Conservation (phyloP, 176 grass and related monocot genomes). For the Carex parvula region DNA sequence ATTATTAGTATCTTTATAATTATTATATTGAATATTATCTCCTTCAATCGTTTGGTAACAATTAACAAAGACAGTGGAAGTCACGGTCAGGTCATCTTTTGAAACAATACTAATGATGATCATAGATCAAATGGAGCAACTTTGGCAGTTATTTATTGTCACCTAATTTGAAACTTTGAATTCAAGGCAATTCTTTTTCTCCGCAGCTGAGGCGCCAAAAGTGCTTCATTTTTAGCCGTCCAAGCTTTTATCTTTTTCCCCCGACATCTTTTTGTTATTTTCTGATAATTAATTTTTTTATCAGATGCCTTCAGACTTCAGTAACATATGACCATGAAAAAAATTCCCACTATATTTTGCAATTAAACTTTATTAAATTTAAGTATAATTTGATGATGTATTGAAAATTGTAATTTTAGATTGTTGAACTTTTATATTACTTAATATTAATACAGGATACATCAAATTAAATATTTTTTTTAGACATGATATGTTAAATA, state of each 20-base stretch:
- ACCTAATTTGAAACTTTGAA: conserved; percentile 19
- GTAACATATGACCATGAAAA: not conserved
- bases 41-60: too few relatives aligned
- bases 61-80: not conserved
- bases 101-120: conserved; percentile 7
- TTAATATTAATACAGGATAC: too few relatives aligned
- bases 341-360: too few relatives aligned
- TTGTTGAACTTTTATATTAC: too few relatives aligned
- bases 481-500: too few relatives aligned
- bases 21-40: too few relatives aligned
- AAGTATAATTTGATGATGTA: too few relatives aligned
- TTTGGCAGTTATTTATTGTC: conserved; percentile 1
- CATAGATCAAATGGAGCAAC: not conserved
- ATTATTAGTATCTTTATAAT: too few relatives aligned
- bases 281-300: not conserved
- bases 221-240: not conserved
- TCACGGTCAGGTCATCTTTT: not conserved
- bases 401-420: too few relatives aligned
- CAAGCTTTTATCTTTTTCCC: conserved; percentile 6
- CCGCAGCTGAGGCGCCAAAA: not conserved
- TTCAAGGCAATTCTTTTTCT: not conserved
- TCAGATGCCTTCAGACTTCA: not conserved
- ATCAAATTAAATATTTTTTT: too few relatives aligned
- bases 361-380: not conserved
- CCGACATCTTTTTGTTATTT: conserved; percentile 21